Conservation (phyloP, 2,329 filamentous ascomycete genomes). For the Talaromyces rugulosus region DNA sequence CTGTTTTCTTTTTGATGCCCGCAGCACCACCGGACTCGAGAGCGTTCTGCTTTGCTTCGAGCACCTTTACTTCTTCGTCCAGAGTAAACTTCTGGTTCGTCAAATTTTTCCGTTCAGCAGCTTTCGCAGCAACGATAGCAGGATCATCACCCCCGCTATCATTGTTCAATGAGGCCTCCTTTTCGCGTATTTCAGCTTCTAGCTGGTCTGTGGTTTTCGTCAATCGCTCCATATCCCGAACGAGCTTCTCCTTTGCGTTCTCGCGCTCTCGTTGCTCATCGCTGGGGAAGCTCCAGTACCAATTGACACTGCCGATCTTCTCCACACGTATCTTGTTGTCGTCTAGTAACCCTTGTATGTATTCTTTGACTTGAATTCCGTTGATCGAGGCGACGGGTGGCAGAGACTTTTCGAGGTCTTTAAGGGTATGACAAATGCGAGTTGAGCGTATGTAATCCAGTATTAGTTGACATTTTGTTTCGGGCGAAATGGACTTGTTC, state of each 20-base stretch:
- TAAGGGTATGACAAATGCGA: slow-evolving; percentile 60
- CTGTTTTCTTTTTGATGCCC: slow-evolving; percentile 27
- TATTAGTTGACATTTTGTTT: slow-evolving; percentile 56
- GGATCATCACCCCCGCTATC: slow-evolving; percentile 21
- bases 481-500: slow-evolving; percentile 46
- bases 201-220: slow-evolving; percentile 27
- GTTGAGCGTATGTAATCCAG: slow-evolving; percentile 58
- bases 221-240: slow-evolving; percentile 26
- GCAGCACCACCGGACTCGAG: slow-evolving; percentile 26
- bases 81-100: slow-evolving; percentile 20
- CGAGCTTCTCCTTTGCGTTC: slow-evolving; percentile 22
- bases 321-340: slow-evolving; percentile 61
- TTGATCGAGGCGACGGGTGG: slow-evolving; percentile 60
- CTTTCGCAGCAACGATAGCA: slow-evolving; percentile 7
- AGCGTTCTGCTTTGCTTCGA: slow-evolving; percentile 33
- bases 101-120: slow-evolving; percentile 17
- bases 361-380: slow-evolving; percentile 64
- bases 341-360: slow-evolving; percentile 58
- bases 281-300: slow-evolving; percentile 65
- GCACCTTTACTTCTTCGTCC: slow-evolving; percentile 25
- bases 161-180: slow-evolving; percentile 18
- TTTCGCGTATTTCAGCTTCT: slow-evolving; percentile 32
- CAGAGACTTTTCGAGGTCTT: slow-evolving; percentile 63
- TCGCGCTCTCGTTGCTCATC: slow-evolving; percentile 52
- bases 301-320: slow-evolving; percentile 68